phyloP scores from a whole-genome alignment of 1,284 basidiomycete genomes.

The Apiotrichum mycotoxinovorans region DNA sequence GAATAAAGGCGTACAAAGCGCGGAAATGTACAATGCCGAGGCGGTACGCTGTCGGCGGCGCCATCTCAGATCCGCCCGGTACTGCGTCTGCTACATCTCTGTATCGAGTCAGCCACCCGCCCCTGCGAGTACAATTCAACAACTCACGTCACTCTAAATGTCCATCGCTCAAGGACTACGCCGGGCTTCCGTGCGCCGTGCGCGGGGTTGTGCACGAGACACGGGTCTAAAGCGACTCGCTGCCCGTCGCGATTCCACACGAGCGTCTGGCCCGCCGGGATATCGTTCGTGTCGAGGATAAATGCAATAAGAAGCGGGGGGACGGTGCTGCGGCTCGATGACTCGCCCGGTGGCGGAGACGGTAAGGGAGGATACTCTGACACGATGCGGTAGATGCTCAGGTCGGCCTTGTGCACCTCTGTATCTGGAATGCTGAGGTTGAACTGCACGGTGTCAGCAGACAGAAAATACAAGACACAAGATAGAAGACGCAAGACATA shows the following conservation, averaged over 20 bases:
- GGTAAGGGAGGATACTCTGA: slow-evolving; percentile 26
- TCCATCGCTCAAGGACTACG: slow-evolving; percentile 48
- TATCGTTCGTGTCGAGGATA: slow-evolving; percentile 46
- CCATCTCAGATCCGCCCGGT: slow-evolving; percentile 24
- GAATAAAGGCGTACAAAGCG: slow-evolving; percentile 40
- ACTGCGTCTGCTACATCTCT: slow-evolving; percentile 2
- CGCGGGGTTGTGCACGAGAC: slow-evolving; percentile 9
- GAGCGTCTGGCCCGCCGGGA: slow-evolving; percentile 41
- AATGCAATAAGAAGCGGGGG: slow-evolving; percentile 48
- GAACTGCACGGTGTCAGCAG: slow-evolving; percentile 45
- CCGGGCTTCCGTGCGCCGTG: slow-evolving; percentile 29
- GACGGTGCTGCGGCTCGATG: slow-evolving; percentile 23
- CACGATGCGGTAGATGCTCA: slow-evolving; percentile 40
- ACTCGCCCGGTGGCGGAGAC: slow-evolving; percentile 8
- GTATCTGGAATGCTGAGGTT: slow-evolving; percentile 44
- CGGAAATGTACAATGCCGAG: slow-evolving; percentile 48
- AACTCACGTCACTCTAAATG: slow-evolving; percentile 40
- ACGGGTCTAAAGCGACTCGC: slow-evolving; percentile 31
- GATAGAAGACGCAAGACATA: neutral
- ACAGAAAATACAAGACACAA: neutral
- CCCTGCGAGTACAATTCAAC: neutral
- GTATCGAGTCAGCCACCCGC: neutral
- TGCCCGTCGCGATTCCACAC: slow-evolving; percentile 35
- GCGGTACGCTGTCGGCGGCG: slow-evolving; percentile 40
- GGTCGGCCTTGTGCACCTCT: slow-evolving; percentile 43